A percentile compares a stretch with the other conserved stretches of the same genome.
Conservation (phyloP, 176 grass and related monocot genomes). For the Puya raimondii region DNA sequence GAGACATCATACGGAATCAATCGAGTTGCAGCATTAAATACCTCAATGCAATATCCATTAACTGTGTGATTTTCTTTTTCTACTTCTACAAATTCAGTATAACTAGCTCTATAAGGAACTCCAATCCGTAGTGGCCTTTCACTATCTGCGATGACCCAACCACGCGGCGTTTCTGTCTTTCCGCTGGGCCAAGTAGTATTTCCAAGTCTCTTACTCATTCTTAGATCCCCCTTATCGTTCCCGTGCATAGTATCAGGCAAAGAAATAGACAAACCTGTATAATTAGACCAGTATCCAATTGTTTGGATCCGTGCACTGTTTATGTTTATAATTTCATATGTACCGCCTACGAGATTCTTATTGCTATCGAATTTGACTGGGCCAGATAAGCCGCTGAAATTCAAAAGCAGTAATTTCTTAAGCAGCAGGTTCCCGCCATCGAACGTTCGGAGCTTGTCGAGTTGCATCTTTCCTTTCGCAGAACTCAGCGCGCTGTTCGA, state of each 20-base stretch:
- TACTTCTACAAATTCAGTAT: slow-evolving; percentile 19
- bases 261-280: slow-evolving; percentile 20
- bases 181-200: slow-evolving; percentile 20
- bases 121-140: slow-evolving; percentile 21
- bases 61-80: neutral
- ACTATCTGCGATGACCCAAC: slow-evolving; percentile 18
- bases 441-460: slow-evolving; percentile 14
- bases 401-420: slow-evolving; percentile 6
- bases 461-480: slow-evolving; percentile 16
- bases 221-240: neutral
- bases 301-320: neutral
- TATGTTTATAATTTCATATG: slow-evolving; percentile 22
- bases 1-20: slow-evolving; percentile 21
- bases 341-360: slow-evolving; percentile 2
- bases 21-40: slow-evolving; percentile 15
- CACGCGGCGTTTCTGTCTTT: slow-evolving; percentile 19
- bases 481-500: slow-evolving; percentile 8
- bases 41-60: slow-evolving; percentile 27
- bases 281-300: slow-evolving; percentile 20
- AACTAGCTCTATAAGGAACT: slow-evolving; percentile 20
- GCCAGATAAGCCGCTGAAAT: slow-evolving; percentile 23
- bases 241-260: neutral
- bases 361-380: slow-evolving; percentile 14
- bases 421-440: slow-evolving; percentile 16
- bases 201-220: neutral